A percentile compares a stretch with the other conserved stretches of the same genome.
Evolutionary conservation across 495 filamentous ascomycete species (phyloP).

Genomic region (Penicillium tannophilum): DNA sequence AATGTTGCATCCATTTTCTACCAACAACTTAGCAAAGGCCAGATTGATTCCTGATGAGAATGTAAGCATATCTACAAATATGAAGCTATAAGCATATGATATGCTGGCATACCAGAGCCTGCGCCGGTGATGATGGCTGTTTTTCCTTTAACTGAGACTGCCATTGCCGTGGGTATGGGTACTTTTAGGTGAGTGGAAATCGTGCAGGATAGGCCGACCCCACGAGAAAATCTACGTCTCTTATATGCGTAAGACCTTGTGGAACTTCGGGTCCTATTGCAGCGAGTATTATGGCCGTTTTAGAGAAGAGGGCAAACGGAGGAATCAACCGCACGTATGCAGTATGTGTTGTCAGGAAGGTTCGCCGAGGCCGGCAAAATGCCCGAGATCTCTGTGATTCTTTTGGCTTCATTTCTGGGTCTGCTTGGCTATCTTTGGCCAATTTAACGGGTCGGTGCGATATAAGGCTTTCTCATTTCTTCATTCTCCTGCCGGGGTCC

Average conservation of each 20-base stretch:
- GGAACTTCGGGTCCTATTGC: slow-evolving; percentile 24
- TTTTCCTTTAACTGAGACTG: slow-evolving; percentile 58
- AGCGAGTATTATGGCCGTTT: slow-evolving; percentile 23
- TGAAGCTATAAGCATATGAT: background rate
- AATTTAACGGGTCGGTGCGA: slow-evolving; percentile 2
- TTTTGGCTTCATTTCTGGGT: slow-evolving; percentile 7
- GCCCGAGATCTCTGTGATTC: slow-evolving; percentile 12
- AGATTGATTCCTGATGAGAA: slow-evolving; percentile 50
- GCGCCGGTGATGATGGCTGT: slow-evolving; percentile 72
- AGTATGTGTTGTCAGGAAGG: slow-evolving; percentile 2
- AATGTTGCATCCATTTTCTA: slow-evolving; percentile 63
- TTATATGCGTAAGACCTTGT: slow-evolving; percentile 19
- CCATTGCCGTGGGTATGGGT: slow-evolving; percentile 23
- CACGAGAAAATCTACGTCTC: background rate
- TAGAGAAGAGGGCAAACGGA: slow-evolving; percentile 14
- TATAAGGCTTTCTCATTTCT: background rate
- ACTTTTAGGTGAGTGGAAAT: background rate
- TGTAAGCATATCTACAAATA: slow-evolving; percentile 10
- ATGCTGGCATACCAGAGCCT: slow-evolving; percentile 58
- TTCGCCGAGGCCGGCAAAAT: slow-evolving; percentile 20
- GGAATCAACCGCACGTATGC: slow-evolving; percentile 17
- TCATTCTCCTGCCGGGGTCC: background rate
- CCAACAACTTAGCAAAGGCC: slow-evolving; percentile 59
- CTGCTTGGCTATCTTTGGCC: background rate
- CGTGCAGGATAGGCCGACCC: background rate